phyloP scores from a whole-genome alignment of 805 yeast species.

The Ogataea haglerorum region DNA sequence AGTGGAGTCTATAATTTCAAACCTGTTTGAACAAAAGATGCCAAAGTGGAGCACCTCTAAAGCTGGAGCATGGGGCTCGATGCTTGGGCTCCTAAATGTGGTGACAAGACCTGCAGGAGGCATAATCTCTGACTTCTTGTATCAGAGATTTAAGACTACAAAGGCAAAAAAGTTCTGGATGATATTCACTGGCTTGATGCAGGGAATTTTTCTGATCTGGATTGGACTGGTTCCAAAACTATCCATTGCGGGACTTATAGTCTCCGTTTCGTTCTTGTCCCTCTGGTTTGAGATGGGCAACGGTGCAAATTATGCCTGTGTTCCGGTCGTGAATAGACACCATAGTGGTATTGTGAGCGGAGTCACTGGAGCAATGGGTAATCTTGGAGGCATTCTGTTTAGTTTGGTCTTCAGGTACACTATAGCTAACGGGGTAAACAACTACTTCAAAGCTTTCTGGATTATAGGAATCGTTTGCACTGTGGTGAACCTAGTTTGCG shows the following conservation, averaged over 20 bases:
- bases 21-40: conserved; percentile 19
- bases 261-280: conserved; percentile 30
- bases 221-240: conserved; percentile 32
- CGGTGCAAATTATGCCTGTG: conserved; percentile 37
- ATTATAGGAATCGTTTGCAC: conserved; percentile 32
- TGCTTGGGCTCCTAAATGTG: conserved; percentile 32
- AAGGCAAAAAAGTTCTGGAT: conserved; percentile 35
- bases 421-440: conserved; percentile 24
- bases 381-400: conserved; percentile 36
- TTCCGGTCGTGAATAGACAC: conserved; percentile 34
- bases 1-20: conserved; percentile 27
- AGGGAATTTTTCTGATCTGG: conserved; percentile 36
- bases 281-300: conserved; percentile 38
- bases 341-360: conserved; percentile 38
- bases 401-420: conserved; percentile 35
- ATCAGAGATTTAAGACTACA: conserved; percentile 27
- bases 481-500: conserved; percentile 23
- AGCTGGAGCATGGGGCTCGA: conserved; percentile 33
- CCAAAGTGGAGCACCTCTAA: conserved; percentile 20
- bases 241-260: conserved; percentile 30
- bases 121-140: conserved; percentile 29
- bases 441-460: conserved; percentile 33
- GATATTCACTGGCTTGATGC: conserved; percentile 27
- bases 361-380: conserved; percentile 36
- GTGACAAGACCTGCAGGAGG: conserved; percentile 33